Evolutionary conservation across 2,329 filamentous ascomycete species (phyloP).

Genomic region (Bisporella sp.): DNA sequence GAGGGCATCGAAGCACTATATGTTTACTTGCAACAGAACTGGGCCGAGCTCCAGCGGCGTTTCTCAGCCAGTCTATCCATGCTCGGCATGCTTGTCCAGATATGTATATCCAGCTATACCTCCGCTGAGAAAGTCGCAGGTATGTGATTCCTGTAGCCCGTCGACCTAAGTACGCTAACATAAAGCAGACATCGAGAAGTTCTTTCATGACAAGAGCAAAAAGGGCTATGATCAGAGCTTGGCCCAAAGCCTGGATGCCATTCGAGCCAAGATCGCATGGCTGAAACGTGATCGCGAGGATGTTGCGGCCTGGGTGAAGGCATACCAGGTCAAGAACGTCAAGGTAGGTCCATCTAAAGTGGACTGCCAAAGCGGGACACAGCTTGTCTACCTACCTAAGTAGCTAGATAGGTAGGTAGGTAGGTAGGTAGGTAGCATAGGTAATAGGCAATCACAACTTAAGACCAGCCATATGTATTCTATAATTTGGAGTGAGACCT

Average conservation of each 20-base stretch:
- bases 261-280: conserved; percentile 62
- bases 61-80: conserved; percentile 83
- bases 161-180: too few relatives aligned
- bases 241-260: conserved; percentile 81
- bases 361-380: too few relatives aligned
- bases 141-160: too few relatives aligned
- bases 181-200: conserved; percentile 62
- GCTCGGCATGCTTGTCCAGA: conserved; percentile 75
- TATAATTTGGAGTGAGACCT: too few relatives aligned
- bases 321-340: background rate
- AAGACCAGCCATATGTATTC: too few relatives aligned
- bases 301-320: background rate
- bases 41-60: conserved; percentile 74
- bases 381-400: too few relatives aligned
- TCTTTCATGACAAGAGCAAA: conserved; percentile 77
- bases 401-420: too few relatives aligned
- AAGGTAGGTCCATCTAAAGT: too few relatives aligned
- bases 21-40: conserved; percentile 78
- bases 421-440: too few relatives aligned
- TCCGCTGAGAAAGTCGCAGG: conserved; percentile 66
- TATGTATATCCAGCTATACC: conserved; percentile 77
- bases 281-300: background rate
- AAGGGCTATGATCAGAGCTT: conserved; percentile 84
- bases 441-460: too few relatives aligned
- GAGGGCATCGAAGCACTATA: conserved; percentile 77